Evolutionary conservation across 1,139 yeast genomes (phyloP), one percentile per base, ranked within the genome.

Genomic region (Sugiyamaella grinbergsii): DNA sequence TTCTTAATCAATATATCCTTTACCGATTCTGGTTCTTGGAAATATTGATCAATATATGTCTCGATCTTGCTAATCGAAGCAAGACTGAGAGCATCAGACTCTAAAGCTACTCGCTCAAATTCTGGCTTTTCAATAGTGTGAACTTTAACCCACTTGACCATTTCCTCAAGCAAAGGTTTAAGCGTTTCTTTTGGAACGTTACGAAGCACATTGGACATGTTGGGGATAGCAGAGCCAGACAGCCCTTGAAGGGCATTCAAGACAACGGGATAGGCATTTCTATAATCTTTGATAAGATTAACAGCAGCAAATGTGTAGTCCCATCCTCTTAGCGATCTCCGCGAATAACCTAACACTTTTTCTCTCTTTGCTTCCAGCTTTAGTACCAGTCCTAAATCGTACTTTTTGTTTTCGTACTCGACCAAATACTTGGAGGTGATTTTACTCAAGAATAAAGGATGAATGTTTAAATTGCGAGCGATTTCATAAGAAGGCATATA

Each of bases 291-390:
- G 42, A 93, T 70, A 58, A 91, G 73, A 36, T 79, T 75, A 38
- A 86, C 70, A 0, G 98, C 95, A 61, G 85, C 73, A 11, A 81
- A 81, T 55, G 95, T 86, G 68, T 75, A 93, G 60, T 83, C 91
- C 98, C 98, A 94, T 41, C 82, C 83, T 54, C 76, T 80, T 19
- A 78, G 81, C 42, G 72, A 73, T 61, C 83, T 82, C 57, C 82
- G 79, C 3, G 96, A 81, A 69, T 83, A 91, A 1, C 98, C 98
- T 58, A 91, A 75, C 5, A 88, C 98, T 69, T 91, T 93, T 62
- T 81, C 79, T 61, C 89, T 80, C 59, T 81, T 81, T 29, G 80
- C 81, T 59, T 91, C 96, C 69, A 83, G 86, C 69, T 91, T 90
- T 66, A 93, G 75, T 56, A 86, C 89, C 58, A 93, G 74, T 26